A percentile compares a stretch with the other conserved stretches of the same genome.
Evolutionary conservation across 1,284 basidiomycete genomes (phyloP).

Genomic region (Cronartium quercuum): DNA sequence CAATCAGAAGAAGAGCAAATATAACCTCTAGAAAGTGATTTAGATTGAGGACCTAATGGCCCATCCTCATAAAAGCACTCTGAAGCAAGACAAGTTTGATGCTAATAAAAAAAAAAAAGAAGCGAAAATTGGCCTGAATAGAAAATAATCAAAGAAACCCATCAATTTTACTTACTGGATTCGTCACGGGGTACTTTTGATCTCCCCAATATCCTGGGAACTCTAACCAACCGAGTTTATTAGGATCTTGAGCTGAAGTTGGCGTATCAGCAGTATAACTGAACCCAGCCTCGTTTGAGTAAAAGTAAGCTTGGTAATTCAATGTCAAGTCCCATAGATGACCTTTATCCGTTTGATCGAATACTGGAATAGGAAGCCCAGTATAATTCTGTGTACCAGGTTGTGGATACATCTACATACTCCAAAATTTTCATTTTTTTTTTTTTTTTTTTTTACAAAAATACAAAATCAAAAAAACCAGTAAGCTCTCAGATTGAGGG

Average conservation of each 20-base stretch:
- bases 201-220: slow-evolving; percentile 30
- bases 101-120: background rate
- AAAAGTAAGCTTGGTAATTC: slow-evolving; percentile 23
- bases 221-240: slow-evolving; percentile 12
- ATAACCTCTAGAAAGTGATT: slow-evolving; percentile 18
- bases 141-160: background rate
- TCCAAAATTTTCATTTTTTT: too few species aligned
- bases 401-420: slow-evolving; percentile 29
- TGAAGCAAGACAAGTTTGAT: slow-evolving; percentile 23
- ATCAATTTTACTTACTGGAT: slow-evolving; percentile 16
- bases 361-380: slow-evolving; percentile 11
- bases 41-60: slow-evolving; percentile 22
- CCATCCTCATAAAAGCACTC: slow-evolving; percentile 25
- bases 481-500: background rate
- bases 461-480: background rate
- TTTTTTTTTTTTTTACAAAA: too few species aligned
- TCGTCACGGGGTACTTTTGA: background rate
- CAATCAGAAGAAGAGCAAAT: slow-evolving; percentile 24
- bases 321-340: slow-evolving; percentile 22
- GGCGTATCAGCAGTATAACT: slow-evolving; percentile 16
- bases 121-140: background rate
- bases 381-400: slow-evolving; percentile 25
- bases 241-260: background rate
- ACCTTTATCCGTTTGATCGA: slow-evolving; percentile 11
- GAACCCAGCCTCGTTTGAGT: slow-evolving; percentile 26